These are phyloP conservation scores for Phytophthora colocasiae DNA, from an alignment of 352 stramenopile species.

Conservation along the genomic window DNA sequence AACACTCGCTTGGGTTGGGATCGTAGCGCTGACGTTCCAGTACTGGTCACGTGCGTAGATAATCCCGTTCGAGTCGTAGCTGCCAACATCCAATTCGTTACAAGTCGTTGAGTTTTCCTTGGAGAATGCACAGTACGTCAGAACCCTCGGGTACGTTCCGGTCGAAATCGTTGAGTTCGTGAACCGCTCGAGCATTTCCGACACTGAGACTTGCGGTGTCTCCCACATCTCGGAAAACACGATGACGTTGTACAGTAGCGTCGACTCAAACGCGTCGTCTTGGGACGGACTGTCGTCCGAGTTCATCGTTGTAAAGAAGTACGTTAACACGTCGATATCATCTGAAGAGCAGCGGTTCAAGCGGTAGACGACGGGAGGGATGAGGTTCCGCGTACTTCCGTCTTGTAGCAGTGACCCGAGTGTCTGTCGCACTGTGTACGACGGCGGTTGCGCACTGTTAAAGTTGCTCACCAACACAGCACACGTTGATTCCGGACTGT, in stretches of 20 bases:
- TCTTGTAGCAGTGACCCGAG: conserved; percentile 41
- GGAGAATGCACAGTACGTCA: conserved; percentile 59
- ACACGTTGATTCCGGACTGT: conserved; percentile 36
- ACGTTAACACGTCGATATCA: conserved; percentile 34
- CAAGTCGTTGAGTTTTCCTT: conserved; percentile 48
- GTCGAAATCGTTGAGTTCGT: conserved; percentile 27
- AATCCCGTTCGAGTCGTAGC: conserved; percentile 27
- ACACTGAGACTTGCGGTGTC: conserved; percentile 19
- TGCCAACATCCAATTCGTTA: conserved; percentile 9
- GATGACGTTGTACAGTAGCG: conserved; percentile 57
- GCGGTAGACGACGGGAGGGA: conserved; percentile 47
- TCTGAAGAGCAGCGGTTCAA: conserved; percentile 39
- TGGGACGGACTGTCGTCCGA: not conserved
- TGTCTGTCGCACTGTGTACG: conserved; percentile 27
- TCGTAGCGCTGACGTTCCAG: conserved; percentile 51
- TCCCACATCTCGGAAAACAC: conserved; percentile 65
- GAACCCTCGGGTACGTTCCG: conserved; percentile 25
- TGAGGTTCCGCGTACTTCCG: conserved; percentile 30
- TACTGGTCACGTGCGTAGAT: conserved; percentile 58
- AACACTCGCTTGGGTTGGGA: conserved; percentile 48
- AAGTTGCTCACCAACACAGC: conserved; percentile 12
- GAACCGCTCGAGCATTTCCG: conserved; percentile 27
- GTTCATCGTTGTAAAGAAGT: conserved; percentile 33
- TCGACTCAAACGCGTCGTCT: conserved; percentile 37
- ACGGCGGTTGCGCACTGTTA: conserved; percentile 20